These are phyloP conservation scores for Barbarea vulgaris DNA, from an alignment of 345 rosid species.

Conservation along the genomic window DNA sequence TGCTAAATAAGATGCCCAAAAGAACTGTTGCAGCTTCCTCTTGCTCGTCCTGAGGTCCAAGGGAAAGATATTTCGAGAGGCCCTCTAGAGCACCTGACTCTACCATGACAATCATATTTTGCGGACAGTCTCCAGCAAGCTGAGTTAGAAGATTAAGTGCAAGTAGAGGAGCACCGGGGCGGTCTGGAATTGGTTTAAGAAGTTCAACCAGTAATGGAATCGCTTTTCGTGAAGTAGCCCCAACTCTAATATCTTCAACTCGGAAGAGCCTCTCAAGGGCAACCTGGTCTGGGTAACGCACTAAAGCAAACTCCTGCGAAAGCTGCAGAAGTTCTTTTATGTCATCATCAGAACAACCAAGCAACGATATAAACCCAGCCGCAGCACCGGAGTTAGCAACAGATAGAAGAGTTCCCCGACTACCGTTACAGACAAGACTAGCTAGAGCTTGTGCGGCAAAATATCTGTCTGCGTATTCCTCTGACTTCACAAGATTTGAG, in stretches of 20 bases:
- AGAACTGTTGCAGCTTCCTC: conserved; percentile 99
- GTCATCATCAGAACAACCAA: conserved; percentile 96
- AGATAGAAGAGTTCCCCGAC: conserved; percentile 94
- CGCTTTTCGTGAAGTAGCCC: conserved; percentile 97
- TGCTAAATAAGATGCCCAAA: conserved; percentile 82
- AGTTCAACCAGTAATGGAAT: conserved; percentile 97
- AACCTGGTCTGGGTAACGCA: conserved; percentile 90
- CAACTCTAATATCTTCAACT: conserved; percentile 97
- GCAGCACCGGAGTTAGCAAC: conserved; percentile 99
- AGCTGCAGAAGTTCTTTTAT: conserved; percentile 78
- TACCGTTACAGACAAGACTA: conserved; percentile 96
- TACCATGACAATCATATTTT: conserved; percentile 92
- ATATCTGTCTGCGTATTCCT: conserved; percentile 82
- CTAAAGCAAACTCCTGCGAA: conserved; percentile 83
- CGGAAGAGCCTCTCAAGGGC: conserved; percentile 98
- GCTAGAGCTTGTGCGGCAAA: conserved; percentile 97
- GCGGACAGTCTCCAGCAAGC: conserved; percentile 88
- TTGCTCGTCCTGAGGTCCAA: conserved; percentile 96
- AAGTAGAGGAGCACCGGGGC: conserved; percentile 97
- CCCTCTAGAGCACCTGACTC: conserved; percentile 98
- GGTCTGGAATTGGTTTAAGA: conserved; percentile 99
- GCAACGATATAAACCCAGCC: conserved; percentile 86
- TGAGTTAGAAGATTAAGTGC: conserved; percentile 87
- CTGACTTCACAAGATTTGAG: conserved; percentile 90
- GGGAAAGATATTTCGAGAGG: conserved; percentile 93